Evolutionary conservation across 2,329 filamentous ascomycete genomes (phyloP), one percentile per base, ranked within the genome.

Genomic region (Claviceps lovelessii): DNA sequence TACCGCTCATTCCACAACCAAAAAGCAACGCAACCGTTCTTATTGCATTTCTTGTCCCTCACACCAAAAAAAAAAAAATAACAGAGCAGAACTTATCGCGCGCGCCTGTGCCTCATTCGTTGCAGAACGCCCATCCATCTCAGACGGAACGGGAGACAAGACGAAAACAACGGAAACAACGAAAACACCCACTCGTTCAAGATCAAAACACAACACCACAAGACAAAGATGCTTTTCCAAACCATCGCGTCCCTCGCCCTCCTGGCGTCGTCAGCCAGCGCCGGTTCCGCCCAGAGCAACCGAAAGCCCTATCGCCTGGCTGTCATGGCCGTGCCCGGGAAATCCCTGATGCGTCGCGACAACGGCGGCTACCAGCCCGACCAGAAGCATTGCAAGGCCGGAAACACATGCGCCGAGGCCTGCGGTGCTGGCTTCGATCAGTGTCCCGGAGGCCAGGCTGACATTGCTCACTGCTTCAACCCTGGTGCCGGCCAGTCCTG

Each of bases 391-490:
- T 82, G 78, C 64, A 72, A 72, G 51, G 61, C 67, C 15, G 79
- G 77, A 57, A 63, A 66, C 54, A 78, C 76, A 44, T 83, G 79
- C 67, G 72, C 71, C 51, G 73, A 78, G 60, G 77, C 78, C 49
- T 82, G 79, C 64, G 79, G 79, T 51, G 58, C 70, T 46, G 72
- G 70, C 45, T 78, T 71, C 63, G 65, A 70, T 55, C 67, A 74
- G 58, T 82, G 79, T 68, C 60, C 72, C 35, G 77, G 77, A 29
- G 66, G 63, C 52, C 76, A 79, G 19, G 42, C 51, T 59, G 67
- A 67, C 44, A 61, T 72, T 54, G 70, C 76, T 51, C 79, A 83
- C 71, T 85, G 81, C 71, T 84, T 71, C 69, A 76, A 83, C 67
- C 71, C 74, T 13, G 58, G 61, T 17, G 69, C 67, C 35, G 70